Evolutionary conservation across 192 early-diverging fungal species (phyloP).

Genomic region (Entomortierella chlamydospora): DNA sequence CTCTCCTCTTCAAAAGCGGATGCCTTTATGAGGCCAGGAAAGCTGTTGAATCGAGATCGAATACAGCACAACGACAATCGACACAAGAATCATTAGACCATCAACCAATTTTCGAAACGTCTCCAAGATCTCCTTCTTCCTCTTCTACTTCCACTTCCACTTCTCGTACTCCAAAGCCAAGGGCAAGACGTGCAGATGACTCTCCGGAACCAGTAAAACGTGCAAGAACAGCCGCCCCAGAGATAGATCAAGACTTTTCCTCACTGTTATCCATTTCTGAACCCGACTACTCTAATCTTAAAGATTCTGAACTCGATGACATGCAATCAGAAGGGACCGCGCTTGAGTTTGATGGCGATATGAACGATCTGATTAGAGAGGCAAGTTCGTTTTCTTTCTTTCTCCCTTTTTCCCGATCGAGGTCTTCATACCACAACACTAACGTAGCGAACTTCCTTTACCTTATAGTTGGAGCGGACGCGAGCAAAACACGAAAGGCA

Average conservation of each 20-base stretch:
- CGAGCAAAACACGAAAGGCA: slow-evolving; percentile 42
- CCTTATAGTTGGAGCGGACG: slow-evolving; percentile 29
- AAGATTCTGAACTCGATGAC: slow-evolving; percentile 22
- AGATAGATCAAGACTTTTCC: background rate
- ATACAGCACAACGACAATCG: background rate
- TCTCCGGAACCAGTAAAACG: background rate
- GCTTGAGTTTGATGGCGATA: slow-evolving; percentile 29
- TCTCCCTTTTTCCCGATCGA: background rate
- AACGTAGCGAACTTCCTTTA: background rate
- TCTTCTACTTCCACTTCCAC: background rate
- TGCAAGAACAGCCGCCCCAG: background rate
- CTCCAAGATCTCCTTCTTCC: background rate
- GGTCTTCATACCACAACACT: background rate
- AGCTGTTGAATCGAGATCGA: background rate
- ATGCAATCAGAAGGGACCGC: background rate
- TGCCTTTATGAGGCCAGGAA: background rate
- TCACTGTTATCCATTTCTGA: slow-evolving; percentile 21
- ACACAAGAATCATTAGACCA: too few species aligned
- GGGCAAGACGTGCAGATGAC: background rate
- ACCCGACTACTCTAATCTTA: slow-evolving; percentile 6
- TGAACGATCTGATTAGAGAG: slow-evolving; percentile 43
- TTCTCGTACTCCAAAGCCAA: background rate
- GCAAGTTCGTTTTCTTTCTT: background rate
- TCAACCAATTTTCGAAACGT: too few species aligned
- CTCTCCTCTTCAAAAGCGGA: background rate